phyloP scores from a whole-genome alignment of 1,284 basidiomycete genomes.

The Vanrija pseudolonga region DNA sequence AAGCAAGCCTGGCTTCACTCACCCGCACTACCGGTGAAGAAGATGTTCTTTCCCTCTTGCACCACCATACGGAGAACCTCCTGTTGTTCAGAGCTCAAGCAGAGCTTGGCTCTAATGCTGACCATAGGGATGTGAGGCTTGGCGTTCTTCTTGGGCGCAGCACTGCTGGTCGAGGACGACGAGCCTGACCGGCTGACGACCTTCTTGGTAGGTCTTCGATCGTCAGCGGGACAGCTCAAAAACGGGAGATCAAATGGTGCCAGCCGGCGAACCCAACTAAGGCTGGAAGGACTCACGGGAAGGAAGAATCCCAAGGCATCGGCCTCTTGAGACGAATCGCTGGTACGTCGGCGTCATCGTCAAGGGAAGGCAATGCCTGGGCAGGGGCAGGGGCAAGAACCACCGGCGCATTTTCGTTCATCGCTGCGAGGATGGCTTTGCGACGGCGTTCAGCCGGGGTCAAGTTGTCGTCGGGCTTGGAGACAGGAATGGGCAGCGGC shows the following conservation, averaged over 20 bases:
- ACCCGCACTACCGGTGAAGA: slow-evolving; percentile 97
- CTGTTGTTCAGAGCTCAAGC: slow-evolving; percentile 75
- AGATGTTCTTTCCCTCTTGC: slow-evolving; percentile 69
- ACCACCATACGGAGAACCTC: slow-evolving; percentile 72
- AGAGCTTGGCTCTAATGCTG: slow-evolving; percentile 49
- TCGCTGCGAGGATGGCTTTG: slow-evolving; percentile 41
- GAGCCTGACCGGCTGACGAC: slow-evolving; percentile 6
- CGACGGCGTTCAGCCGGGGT: slow-evolving; percentile 36
- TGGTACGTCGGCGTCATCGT: background rate
- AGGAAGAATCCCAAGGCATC: slow-evolving; percentile 40
- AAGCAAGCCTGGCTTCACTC: slow-evolving; percentile 34
- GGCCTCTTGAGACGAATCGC: slow-evolving; percentile 19
- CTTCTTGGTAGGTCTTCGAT: slow-evolving; percentile 13
- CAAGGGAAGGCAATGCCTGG: background rate
- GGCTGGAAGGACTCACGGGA: slow-evolving; percentile 19
- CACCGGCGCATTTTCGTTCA: slow-evolving; percentile 20
- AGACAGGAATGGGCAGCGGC: no score
- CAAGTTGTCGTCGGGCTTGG: slow-evolving; percentile 5
- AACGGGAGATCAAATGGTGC: no score
- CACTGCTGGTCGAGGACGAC: slow-evolving; percentile 4
- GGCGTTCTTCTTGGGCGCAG: background rate
- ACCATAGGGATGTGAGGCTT: slow-evolving; percentile 15
- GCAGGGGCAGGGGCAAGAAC: background rate
- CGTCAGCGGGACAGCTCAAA: no score
- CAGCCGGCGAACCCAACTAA: no score